Conservation (phyloP, 169 alveolate genomes). For the Cyclospora cayetanensis region DNA sequence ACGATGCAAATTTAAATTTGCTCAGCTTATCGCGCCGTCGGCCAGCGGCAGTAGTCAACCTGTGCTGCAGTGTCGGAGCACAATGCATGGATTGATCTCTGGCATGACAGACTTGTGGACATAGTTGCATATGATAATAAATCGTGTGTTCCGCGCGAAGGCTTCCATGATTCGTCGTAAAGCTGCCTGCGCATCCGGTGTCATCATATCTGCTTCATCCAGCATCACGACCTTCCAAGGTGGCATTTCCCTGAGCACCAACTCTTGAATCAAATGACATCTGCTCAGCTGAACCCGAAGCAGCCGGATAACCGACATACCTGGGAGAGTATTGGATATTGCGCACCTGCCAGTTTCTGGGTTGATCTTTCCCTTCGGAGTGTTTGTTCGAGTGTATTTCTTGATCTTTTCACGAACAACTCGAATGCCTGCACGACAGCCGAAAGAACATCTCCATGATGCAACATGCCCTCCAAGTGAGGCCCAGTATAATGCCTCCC, state of each 20-base stretch:
- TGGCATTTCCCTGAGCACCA: slow-evolving; percentile 82
- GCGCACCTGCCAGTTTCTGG: slow-evolving; percentile 84
- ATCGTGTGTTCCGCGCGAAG: slow-evolving; percentile 94
- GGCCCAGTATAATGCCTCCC: neutral
- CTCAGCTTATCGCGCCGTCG: neutral
- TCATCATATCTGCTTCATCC: slow-evolving; percentile 99
- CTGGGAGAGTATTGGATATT: neutral
- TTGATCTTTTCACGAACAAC: slow-evolving; percentile 98
- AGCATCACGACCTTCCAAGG: slow-evolving; percentile 95
- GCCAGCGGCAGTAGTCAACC: neutral
- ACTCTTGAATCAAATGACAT: neutral
- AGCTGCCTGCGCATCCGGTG: slow-evolving; percentile 99
- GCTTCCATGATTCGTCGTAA: slow-evolving; percentile 98
- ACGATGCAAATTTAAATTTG: neutral
- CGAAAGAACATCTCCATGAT: neutral
- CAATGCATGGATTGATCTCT: slow-evolving; percentile 79
- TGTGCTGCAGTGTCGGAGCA: neutral
- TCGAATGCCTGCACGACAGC: slow-evolving; percentile 89
- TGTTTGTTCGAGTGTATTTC: slow-evolving; percentile 95
- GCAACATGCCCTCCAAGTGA: neutral
- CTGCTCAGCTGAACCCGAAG: neutral
- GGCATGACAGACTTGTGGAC: slow-evolving; percentile 78
- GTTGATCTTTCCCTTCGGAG: slow-evolving; percentile 85
- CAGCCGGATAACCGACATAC: neutral
- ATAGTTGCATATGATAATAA: slow-evolving; percentile 98